These are phyloP conservation scores for Malassezia yamatoensis DNA, from an alignment of 1,284 basidiomycete species.

Conservation along the genomic window DNA sequence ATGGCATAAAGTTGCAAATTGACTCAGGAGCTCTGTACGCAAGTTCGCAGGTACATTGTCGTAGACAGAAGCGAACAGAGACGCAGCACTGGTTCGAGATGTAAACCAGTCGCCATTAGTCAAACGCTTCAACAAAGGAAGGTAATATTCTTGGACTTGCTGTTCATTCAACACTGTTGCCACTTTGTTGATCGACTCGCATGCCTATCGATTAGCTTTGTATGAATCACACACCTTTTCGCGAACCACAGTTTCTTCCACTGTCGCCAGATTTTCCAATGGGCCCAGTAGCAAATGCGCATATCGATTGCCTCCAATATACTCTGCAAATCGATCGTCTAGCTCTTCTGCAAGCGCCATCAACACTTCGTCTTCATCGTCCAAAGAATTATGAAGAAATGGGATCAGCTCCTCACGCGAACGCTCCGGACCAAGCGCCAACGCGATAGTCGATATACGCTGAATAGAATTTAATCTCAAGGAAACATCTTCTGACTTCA, in stretches of 20 bases:
- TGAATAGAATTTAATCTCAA: conserved; percentile 92
- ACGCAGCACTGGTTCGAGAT: conserved; percentile 89
- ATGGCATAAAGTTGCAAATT: conserved; percentile 69
- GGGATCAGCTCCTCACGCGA: conserved; percentile 91
- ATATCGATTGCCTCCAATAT: conserved; percentile 78
- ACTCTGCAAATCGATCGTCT: conserved; percentile 70
- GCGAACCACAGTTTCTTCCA: conserved; percentile 94
- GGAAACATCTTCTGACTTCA: conserved; percentile 70
- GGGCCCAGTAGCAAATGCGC: conserved; percentile 85
- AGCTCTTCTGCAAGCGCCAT: conserved; percentile 92
- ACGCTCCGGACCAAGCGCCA: conserved; percentile 89
- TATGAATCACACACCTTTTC: conserved; percentile 58
- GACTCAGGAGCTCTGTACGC: conserved; percentile 81
- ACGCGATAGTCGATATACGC: conserved; percentile 93
- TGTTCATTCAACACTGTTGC: conserved; percentile 65
- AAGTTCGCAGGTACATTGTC: conserved; percentile 52
- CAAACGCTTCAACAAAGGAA: conserved; percentile 80
- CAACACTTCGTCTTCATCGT: conserved; percentile 97
- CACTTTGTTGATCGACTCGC: conserved; percentile 90
- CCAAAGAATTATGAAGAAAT: conserved; percentile 93
- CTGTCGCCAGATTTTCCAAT: conserved; percentile 86
- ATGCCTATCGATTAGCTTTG: conserved; percentile 52
- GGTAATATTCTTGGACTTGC: conserved; percentile 82
- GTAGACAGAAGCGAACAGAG: conserved; percentile 88
- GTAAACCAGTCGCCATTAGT: conserved; percentile 98